These are phyloP conservation scores for Salix purpurea DNA, from an alignment of 345 rosid species.

Conservation along the genomic window DNA sequence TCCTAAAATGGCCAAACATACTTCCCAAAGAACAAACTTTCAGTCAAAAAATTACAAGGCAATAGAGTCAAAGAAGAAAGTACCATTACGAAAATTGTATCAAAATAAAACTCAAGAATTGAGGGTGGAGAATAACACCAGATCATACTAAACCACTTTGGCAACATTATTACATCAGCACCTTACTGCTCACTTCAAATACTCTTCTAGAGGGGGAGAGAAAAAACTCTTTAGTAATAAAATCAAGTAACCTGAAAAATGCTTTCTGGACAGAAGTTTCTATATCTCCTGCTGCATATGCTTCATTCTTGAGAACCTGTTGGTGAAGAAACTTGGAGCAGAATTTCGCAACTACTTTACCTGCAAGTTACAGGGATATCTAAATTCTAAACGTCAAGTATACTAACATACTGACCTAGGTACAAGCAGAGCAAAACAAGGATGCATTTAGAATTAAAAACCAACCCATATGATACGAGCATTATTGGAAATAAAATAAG, in stretches of 20 bases:
- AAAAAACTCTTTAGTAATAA: too few relatives aligned
- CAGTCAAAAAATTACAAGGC: neutral
- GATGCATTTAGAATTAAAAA: neutral
- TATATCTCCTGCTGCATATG: slow-evolving; percentile 43
- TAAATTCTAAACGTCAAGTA: neutral
- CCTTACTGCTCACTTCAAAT: slow-evolving; percentile 22
- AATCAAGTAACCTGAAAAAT: slow-evolving; percentile 32
- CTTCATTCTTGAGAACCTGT: slow-evolving; percentile 69
- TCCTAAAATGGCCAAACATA: too few relatives aligned
- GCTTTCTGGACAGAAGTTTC: slow-evolving; percentile 66
- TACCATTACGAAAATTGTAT: too few relatives aligned
- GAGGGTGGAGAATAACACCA: neutral
- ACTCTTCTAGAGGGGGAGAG: too few relatives aligned
- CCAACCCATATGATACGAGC: neutral
- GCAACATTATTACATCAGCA: slow-evolving; percentile 43
- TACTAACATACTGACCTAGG: neutral
- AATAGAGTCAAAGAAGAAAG: neutral
- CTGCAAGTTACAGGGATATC: slow-evolving; percentile 36
- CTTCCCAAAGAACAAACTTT: too few relatives aligned
- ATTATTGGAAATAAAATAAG: neutral
- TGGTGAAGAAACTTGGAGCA: slow-evolving; percentile 88
- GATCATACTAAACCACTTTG: neutral
- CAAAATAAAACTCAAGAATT: neutral
- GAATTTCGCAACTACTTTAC: slow-evolving; percentile 89
- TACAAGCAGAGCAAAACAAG: neutral